Conservation (phyloP, 1,284 basidiomycete species). For the Sporisorium iseilematis-ciliati region DNA sequence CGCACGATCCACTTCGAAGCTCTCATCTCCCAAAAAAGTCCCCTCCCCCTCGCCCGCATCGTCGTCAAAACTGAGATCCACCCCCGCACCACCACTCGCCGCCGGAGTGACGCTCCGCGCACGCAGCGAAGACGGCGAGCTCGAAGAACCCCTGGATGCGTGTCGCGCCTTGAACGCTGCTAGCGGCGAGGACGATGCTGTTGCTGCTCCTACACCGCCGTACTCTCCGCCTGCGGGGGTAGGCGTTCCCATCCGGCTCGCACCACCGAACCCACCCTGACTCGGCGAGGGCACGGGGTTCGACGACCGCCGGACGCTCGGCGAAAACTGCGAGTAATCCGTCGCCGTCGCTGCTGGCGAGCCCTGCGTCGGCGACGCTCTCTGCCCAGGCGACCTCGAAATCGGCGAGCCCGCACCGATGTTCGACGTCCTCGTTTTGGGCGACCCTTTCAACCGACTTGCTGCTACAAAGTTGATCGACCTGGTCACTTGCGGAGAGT, state of each 20-base stretch:
- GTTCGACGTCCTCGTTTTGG: constrained; percentile 34
- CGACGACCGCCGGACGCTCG: constrained; percentile 16
- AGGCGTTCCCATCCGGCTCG: neutral
- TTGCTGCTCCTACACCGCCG: constrained; percentile 66
- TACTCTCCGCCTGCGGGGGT: neutral
- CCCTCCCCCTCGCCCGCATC: constrained; percentile 66
- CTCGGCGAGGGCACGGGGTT: constrained; percentile 4
- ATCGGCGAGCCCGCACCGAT: constrained; percentile 45
- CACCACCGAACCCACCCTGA: constrained; percentile 5
- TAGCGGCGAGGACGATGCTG: constrained; percentile 76
- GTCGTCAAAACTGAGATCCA: constrained; percentile 59
- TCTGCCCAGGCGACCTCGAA: constrained; percentile 10
- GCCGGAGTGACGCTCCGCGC: constrained; percentile 17
- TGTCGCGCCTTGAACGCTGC: constrained; percentile 75
- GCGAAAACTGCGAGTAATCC: constrained; percentile 49
- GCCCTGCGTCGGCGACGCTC: constrained; percentile 2
- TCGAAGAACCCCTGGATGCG: neutral
- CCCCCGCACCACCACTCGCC: neutral
- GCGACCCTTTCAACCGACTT: constrained; percentile 37
- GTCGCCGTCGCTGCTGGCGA: constrained; percentile 9
- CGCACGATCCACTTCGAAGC: constrained; percentile 46
- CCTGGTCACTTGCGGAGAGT: constrained; percentile 38
- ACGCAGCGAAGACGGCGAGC: constrained; percentile 7
- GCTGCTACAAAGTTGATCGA: constrained; percentile 49
- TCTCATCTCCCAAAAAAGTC: constrained; percentile 57